Base-by-base conservation (phyloP, 129 eudicot species). In the Kitagawia praeruptora region DNA sequence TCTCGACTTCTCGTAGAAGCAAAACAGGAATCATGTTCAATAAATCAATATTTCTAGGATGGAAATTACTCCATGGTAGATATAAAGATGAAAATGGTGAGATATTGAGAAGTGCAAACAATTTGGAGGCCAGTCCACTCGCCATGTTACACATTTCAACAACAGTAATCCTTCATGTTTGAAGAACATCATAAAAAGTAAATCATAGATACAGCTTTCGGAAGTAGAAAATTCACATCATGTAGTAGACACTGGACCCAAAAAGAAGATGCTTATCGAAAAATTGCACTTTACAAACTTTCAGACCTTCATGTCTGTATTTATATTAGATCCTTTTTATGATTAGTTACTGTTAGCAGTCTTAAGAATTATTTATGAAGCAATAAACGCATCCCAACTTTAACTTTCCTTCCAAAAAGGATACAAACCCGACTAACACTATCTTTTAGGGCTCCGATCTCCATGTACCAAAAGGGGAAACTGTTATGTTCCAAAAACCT, bases 11-110 rank as follows among this genome's bases (percentile, higher is more conserved):
- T 4, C 37, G 5, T 46, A 47, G 34, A 70, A 47, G 21, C 23
- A 78, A 78, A 77, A 73, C 53, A 73, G 31, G 31, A 73, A 39
- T 40, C 16, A 73, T 19, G 47, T 21, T 58, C 28, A 73, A 19
- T 11, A 16, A 21, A 21, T 21, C 25, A 19, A 28, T 31, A n/a
- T n/a, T 3, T 41, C 19, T 10, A 19, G 54, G 51, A 42, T n/a
- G 28, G 19, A 39, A 73, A 23, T 8, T 5, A 73, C 27, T 44
- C 46, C 53, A 21, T 42, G 12, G 7, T 44, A 73, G 40, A 66
- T 58, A 23, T 19, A 7, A 54, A 8, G 28, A 54, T 21, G 21
- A n/a, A 58, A 23, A 23, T 21, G 31, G 31, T 58, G 8, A 58
- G 66, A 66, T 12, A 66, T 11, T 66, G 47, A 21, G 53, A 58